Conservation (phyloP, 2,329 filamentous ascomycete species). For the Pseudogymnoascus sp. region DNA sequence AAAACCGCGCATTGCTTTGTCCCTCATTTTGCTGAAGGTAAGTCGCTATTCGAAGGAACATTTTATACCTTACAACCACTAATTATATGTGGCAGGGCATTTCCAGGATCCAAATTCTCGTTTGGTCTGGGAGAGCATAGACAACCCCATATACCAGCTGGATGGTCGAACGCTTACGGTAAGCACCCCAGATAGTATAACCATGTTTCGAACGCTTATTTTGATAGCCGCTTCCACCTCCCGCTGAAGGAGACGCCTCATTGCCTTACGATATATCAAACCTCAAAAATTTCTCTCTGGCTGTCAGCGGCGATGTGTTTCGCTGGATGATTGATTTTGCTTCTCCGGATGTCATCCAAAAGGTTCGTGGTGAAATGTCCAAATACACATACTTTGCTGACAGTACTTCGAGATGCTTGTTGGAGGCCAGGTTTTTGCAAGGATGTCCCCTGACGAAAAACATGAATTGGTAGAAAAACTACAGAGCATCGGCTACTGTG, state of each 20-base stretch:
- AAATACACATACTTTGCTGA: conserved; percentile 13
- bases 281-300: conserved; percentile 77
- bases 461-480: conserved; percentile 96
- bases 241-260: conserved; percentile 68
- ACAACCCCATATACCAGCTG: conserved; percentile 69
- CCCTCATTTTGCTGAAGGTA: conserved; percentile 74
- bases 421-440: conserved; percentile 84
- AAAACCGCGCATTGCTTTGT: conserved; percentile 83
- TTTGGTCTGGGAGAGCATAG: conserved; percentile 89
- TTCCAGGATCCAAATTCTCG: conserved; percentile 64
- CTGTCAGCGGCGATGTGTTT: conserved; percentile 88
- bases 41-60: conserved; percentile 15
- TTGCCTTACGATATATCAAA: conserved; percentile 79
- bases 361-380: conserved; percentile 39
- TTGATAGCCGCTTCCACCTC: conserved; percentile 59
- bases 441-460: conserved; percentile 98
- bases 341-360: conserved; percentile 66
- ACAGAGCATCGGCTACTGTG: conserved; percentile 91
- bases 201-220: conserved; percentile 13
- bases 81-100: conserved; percentile 44
- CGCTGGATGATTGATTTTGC: conserved; percentile 94
- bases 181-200: conserved; percentile 21
- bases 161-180: conserved; percentile 71
- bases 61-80: neutral
- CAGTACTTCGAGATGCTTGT: conserved; percentile 65